These are phyloP conservation scores for Zopfia rhizophila DNA, from an alignment of 2,329 filamentous ascomycete genomes.

Conservation along the genomic window DNA sequence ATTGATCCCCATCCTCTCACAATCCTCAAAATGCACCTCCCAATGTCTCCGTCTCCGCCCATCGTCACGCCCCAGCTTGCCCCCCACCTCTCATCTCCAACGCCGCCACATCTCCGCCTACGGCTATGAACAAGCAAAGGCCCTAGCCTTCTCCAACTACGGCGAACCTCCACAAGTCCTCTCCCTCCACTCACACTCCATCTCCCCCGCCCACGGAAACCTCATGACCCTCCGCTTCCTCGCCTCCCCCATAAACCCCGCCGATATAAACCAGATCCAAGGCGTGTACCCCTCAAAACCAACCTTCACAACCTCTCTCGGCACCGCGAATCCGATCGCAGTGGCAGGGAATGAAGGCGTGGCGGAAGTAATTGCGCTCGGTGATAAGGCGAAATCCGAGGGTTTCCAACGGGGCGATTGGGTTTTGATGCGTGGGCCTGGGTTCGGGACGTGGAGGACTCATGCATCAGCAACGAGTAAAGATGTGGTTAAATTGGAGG, in stretches of 20 bases:
- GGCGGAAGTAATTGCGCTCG: constrained; percentile 83
- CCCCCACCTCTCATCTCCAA: constrained; percentile 31
- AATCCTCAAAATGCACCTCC: constrained; percentile 8
- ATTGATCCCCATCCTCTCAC: constrained; percentile 13
- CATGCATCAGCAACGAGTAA: constrained; percentile 76
- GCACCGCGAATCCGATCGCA: constrained; percentile 79
- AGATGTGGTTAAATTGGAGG: constrained; percentile 74
- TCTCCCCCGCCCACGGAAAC: constrained; percentile 76
- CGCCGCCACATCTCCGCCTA: constrained; percentile 67
- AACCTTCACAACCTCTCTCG: constrained; percentile 77
- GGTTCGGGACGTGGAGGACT: constrained; percentile 94
- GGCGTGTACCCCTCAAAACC: constrained; percentile 93
- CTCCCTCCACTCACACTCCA: constrained; percentile 78
- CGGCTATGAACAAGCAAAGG: constrained; percentile 86
- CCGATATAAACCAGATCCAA: constrained; percentile 98
- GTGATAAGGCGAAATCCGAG: constrained; percentile 64
- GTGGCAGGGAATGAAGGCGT: constrained; percentile 92
- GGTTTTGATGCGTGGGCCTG: constrained; percentile 86
- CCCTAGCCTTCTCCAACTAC: constrained; percentile 78
- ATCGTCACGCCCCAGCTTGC: constrained; percentile 7
- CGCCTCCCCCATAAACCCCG: constrained; percentile 92
- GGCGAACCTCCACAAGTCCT: constrained; percentile 79
- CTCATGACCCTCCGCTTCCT: constrained; percentile 85
- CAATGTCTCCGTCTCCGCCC: constrained; percentile 33
- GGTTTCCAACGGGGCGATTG: constrained; percentile 82